Conservation (phyloP, 371 early-diverging fungal species). For the Mortierella sp. region DNA sequence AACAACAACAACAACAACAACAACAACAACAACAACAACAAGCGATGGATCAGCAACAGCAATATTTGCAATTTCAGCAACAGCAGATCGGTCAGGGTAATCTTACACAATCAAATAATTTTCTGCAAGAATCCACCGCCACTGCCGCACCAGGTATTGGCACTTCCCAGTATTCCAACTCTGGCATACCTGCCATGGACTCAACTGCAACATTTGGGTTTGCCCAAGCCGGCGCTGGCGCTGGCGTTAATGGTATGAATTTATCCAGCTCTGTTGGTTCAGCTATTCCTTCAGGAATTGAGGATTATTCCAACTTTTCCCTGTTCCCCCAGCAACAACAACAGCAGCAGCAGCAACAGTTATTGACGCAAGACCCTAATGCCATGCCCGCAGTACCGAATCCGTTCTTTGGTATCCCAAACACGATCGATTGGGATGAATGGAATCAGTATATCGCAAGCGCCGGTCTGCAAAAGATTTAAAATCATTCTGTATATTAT, state of each 20-base stretch:
- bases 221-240: background rate
- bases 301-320: constrained; percentile 41
- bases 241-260: constrained; percentile 1
- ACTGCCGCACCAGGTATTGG: constrained; percentile 10
- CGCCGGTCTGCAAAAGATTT: constrained; percentile 50
- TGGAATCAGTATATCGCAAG: constrained; percentile 53
- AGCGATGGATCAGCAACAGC: constrained; percentile 1
- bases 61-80: constrained; percentile 7
- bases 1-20: constrained; percentile 18
- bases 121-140: constrained; percentile 7
- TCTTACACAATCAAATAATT: background rate
- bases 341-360: constrained; percentile 25
- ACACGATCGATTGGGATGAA: constrained; percentile 56
- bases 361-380: constrained; percentile 14
- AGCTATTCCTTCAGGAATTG: constrained; percentile 4
- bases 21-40: constrained; percentile 3
- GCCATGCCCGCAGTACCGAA: constrained; percentile 35
- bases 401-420: constrained; percentile 55
- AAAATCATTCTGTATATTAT: background rate
- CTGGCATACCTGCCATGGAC: constrained; percentile 7
- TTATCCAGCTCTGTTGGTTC: background rate
- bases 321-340: constrained; percentile 31
- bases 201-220: constrained; percentile 4
- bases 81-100: background rate
- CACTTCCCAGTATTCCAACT: constrained; percentile 2